Evolutionary conservation across 2,329 filamentous ascomycete species (phyloP).

Genomic region (Juglanconis juglandina): DNA sequence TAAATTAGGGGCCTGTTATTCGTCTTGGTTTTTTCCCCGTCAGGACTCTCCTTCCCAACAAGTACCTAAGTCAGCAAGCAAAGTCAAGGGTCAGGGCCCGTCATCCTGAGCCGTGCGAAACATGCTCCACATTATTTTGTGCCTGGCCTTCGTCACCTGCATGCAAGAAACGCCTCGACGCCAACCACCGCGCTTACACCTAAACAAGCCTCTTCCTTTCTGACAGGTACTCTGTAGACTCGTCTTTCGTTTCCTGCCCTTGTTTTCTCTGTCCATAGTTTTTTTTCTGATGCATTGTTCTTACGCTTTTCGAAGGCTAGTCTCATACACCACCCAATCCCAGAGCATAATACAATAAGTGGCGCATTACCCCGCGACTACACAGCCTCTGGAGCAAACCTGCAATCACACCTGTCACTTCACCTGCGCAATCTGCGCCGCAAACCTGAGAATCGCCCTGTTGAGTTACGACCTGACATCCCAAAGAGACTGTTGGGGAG

Average conservation of each 20-base stretch:
- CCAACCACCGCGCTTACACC: neutral
- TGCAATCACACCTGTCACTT: neutral
- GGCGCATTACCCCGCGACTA: neutral
- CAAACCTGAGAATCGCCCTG: neutral
- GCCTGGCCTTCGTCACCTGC: constrained; percentile 2
- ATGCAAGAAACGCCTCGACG: constrained; percentile 3
- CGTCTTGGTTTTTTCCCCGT: neutral
- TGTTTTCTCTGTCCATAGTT: constrained; percentile 3
- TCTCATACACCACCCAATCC: neutral
- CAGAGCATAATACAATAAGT: neutral
- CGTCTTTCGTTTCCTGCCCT: neutral
- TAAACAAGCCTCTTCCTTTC: neutral
- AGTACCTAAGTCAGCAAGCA: neutral
- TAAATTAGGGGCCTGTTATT: neutral
- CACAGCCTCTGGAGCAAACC: neutral
- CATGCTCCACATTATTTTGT: constrained; percentile 4
- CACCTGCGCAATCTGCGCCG: neutral
- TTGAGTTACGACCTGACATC: neutral
- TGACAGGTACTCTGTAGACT: neutral
- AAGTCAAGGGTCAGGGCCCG: neutral
- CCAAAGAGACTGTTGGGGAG: neutral
- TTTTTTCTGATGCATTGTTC: neutral
- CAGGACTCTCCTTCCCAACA: neutral
- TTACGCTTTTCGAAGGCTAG: neutral
- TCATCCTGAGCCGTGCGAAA: constrained; percentile 14